Percentiles rank a stretch among this genome's conserved stretches.
phyloP scores from a whole-genome alignment of 768 basidiomycete genomes.

The Imleria badia region DNA sequence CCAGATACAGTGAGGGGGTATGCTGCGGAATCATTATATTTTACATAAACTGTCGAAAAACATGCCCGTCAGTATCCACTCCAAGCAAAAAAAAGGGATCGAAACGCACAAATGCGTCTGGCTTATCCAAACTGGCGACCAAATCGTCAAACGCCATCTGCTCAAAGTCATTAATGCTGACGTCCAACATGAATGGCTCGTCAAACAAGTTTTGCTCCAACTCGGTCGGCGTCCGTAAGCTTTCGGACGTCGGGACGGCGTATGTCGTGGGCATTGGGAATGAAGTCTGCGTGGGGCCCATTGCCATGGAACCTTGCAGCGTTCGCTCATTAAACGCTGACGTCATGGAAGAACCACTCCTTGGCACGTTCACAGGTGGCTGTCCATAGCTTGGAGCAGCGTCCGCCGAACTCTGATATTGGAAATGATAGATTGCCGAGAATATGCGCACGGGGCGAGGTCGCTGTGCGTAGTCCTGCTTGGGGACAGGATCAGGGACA shows the following conservation, averaged over 20 bases:
- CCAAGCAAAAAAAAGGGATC: not conserved
- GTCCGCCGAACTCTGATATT: slow-evolving; percentile 31
- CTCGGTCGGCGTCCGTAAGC: not conserved
- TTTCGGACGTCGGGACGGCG: not conserved
- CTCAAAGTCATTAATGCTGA: slow-evolving; percentile 21
- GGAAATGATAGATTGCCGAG: slow-evolving; percentile 60
- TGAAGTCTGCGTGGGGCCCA: not conserved
- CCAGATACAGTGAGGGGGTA: not conserved
- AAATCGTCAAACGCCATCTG: slow-evolving; percentile 28
- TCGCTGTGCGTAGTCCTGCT: slow-evolving; percentile 17
- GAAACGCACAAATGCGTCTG: slow-evolving; percentile 37
- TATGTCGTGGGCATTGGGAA: slow-evolving; percentile 2
- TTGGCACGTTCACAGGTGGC: slow-evolving; percentile 11
- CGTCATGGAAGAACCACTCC: slow-evolving; percentile 13
- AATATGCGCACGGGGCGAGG: slow-evolving; percentile 41
- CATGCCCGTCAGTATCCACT: slow-evolving; percentile 8
- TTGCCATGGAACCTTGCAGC: not conserved
- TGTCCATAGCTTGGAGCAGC: slow-evolving; percentile 10
- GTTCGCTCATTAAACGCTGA: slow-evolving; percentile 9
- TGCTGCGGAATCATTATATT: not conserved
- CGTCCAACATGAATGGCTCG: slow-evolving; percentile 32
- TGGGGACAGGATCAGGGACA: slow-evolving; percentile 27
- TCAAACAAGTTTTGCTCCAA: slow-evolving; percentile 27
- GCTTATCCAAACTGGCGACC: slow-evolving; percentile 17
- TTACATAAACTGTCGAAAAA: slow-evolving; percentile 25